Percentiles rank a stretch among this genome's conserved stretches.
Conservation (phyloP, 441 rosid genomes). For the Erysimum cheiri region DNA sequence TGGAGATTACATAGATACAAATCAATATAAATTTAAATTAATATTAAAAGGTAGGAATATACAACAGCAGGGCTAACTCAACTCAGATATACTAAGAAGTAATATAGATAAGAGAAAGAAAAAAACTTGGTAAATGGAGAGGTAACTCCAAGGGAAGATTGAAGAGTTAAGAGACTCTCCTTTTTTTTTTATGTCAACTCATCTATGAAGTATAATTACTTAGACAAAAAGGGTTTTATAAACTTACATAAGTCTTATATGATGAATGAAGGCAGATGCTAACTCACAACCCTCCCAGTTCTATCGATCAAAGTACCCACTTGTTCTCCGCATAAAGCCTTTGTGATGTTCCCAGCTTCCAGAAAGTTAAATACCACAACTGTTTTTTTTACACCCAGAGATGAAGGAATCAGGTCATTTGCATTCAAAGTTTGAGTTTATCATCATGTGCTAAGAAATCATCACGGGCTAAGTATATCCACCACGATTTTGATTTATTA, state of each 20-base stretch:
- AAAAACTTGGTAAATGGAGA: slow-evolving; percentile 15
- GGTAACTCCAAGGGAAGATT: slow-evolving; percentile 4
- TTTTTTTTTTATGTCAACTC: neutral
- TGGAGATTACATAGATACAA: no score
- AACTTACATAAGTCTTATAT: slow-evolving; percentile 17
- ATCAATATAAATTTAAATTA: slow-evolving; percentile 4
- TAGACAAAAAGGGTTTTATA: neutral
- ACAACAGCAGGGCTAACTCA: slow-evolving; percentile 23
- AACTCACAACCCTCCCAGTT: slow-evolving; percentile 49
- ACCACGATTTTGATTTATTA: neutral
- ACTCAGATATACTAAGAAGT: neutral
- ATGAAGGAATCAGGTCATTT: slow-evolving; percentile 2
- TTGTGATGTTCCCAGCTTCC: slow-evolving; percentile 70
- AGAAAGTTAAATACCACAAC: slow-evolving; percentile 78
- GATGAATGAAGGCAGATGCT: slow-evolving; percentile 10
- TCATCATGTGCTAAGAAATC: neutral
- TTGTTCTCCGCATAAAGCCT: slow-evolving; percentile 73
- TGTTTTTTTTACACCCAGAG: slow-evolving; percentile 33
- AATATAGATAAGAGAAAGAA: neutral
- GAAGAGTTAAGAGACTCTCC: neutral
- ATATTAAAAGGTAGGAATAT: slow-evolving; percentile 5
- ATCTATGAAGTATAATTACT: slow-evolving; percentile 35
- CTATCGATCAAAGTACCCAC: slow-evolving; percentile 73
- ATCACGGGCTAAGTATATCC: neutral
- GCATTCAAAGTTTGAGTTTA: slow-evolving; percentile 8